These are phyloP conservation scores for Drosera capensis DNA, from an alignment of 148 eudicot genomes.

Conservation along the genomic window DNA sequence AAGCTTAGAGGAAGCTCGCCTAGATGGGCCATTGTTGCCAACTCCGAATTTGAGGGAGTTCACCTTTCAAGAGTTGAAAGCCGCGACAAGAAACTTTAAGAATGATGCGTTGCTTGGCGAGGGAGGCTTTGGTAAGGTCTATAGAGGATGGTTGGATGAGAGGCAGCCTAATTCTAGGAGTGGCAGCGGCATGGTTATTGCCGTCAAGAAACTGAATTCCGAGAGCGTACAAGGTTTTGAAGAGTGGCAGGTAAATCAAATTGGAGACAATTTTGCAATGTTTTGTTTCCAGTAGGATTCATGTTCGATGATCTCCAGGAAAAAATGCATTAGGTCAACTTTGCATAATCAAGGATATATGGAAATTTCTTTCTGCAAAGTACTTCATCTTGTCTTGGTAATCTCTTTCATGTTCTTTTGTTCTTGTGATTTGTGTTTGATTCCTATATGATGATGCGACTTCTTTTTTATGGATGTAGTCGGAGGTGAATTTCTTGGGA, in stretches of 20 bases:
- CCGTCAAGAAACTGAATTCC: constrained; percentile 57
- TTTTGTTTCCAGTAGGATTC: background rate
- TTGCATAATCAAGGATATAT: too few species aligned
- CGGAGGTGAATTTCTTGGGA: constrained; percentile 78
- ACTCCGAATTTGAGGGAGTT: constrained; percentile 38
- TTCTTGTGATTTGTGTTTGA: background rate
- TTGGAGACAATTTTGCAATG: background rate
- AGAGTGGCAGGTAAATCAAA: constrained; percentile 65
- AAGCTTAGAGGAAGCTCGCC: constrained; percentile 21
- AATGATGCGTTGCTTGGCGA: constrained; percentile 35
- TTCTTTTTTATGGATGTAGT: constrained; percentile 21
- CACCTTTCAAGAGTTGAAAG: constrained; percentile 39
- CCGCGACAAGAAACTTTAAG: constrained; percentile 46
- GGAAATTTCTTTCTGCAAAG: too few species aligned
- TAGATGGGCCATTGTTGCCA: constrained; percentile 32
- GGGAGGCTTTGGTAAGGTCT: constrained; percentile 43
- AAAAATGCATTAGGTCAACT: background rate
- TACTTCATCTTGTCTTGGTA: too few species aligned
- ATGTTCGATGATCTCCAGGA: background rate
- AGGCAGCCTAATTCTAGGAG: constrained; percentile 19
- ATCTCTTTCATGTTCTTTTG: too few species aligned
- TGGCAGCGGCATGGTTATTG: constrained; percentile 30
- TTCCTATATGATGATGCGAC: background rate
- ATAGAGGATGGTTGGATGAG: constrained; percentile 65
- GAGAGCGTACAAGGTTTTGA: constrained; percentile 70